Conservation (phyloP, 306 rosid species). For the Medicago ruthenica region DNA sequence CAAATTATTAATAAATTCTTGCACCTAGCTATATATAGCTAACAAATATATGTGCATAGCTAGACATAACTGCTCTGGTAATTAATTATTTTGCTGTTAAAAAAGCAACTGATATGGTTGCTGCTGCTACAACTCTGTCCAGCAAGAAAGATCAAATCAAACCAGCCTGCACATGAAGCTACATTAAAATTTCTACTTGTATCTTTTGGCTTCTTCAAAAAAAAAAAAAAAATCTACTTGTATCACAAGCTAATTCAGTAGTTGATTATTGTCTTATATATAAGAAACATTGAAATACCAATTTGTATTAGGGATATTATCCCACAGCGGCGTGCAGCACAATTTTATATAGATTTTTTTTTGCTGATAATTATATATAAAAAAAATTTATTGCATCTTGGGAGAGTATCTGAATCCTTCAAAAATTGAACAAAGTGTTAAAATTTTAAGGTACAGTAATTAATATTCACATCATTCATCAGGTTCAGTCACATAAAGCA, state of each 20-base stretch:
- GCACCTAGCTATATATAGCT: background rate
- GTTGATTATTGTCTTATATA: background rate
- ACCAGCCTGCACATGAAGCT: background rate
- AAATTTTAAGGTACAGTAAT: background rate
- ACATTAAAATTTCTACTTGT: background rate
- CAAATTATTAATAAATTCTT: background rate
- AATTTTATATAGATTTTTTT: too few species aligned
- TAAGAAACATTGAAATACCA: background rate
- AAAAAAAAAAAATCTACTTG: too few species aligned
- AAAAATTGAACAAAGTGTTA: background rate
- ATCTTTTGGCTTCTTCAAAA: too few species aligned
- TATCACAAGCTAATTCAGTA: background rate
- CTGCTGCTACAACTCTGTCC: background rate
- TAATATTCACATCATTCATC: background rate
- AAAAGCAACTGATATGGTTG: background rate
- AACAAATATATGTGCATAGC: background rate
- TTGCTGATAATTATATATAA: too few species aligned
- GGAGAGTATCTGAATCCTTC: background rate
- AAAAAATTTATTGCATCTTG: background rate
- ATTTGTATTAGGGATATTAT: background rate
- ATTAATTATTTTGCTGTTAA: background rate
- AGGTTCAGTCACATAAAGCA: background rate
- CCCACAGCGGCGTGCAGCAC: background rate
- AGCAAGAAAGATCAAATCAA: background rate
- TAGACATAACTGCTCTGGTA: background rate